Percentiles rank a stretch among this genome's conserved stretches.
Conservation (phyloP, 768 basidiomycete genomes). For the Nidularia pulvinata region DNA sequence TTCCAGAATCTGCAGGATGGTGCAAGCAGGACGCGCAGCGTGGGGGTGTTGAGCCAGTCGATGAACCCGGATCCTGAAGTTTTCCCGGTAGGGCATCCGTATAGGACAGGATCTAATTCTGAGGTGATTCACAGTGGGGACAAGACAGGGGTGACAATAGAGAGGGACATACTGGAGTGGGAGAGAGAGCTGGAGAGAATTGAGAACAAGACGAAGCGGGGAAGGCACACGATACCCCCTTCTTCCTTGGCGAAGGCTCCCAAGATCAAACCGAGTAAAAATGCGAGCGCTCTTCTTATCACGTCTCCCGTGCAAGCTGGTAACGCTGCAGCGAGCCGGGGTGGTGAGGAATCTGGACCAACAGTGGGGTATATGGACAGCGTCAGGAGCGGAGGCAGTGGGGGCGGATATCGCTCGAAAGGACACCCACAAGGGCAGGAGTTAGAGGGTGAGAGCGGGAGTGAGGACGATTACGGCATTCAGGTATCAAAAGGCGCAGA, state of each 20-base stretch:
- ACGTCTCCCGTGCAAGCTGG: constrained; percentile 33
- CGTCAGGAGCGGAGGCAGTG: background rate
- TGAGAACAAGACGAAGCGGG: constrained; percentile 12
- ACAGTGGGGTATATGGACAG: background rate
- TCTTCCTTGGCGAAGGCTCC: constrained; percentile 12
- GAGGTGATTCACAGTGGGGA: constrained; percentile 38
- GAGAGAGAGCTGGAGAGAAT: background rate
- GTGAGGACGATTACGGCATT: constrained; percentile 42
- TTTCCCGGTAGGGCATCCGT: constrained; percentile 61
- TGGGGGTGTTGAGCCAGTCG: constrained; percentile 62
- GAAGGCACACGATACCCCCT: constrained; percentile 5
- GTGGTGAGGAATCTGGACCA: constrained; percentile 3
- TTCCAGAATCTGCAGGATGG: constrained; percentile 52
- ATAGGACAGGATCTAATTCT: constrained; percentile 47
- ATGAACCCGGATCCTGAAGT: constrained; percentile 71
- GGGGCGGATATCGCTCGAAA: constrained; percentile 55
- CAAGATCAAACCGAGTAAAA: constrained; percentile 51
- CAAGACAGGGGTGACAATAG: background rate
- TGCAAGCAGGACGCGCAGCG: constrained; percentile 27
- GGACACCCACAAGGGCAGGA: constrained; percentile 66
- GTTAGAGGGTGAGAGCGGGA: constrained; percentile 68
- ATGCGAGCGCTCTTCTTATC: constrained; percentile 56
- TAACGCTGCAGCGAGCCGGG: constrained; percentile 13
- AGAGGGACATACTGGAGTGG: background rate
- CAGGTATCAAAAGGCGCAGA: constrained; percentile 69